Evolutionary conservation across 2,329 filamentous ascomycete genomes (phyloP), one percentile per base, ranked within the genome.

Genomic region (Metarhizium rileyi): DNA sequence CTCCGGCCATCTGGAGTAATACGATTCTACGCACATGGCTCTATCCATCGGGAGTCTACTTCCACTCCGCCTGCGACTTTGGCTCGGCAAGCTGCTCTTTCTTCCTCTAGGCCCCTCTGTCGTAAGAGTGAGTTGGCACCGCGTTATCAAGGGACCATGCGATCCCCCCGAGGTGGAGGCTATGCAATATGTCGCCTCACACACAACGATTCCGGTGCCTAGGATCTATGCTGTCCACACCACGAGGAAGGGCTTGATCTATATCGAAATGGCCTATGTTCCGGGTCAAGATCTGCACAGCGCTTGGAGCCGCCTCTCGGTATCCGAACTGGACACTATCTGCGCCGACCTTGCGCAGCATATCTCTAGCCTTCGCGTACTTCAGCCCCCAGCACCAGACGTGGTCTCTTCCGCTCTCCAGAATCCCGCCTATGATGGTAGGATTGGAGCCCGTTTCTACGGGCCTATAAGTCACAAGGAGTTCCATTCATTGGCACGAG

Each of bases 81-180:
- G 59, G 58, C 43, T 63, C n/a, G 60, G 61, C 12, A 53, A 48
- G 23, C 50, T 51, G 28, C 52, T 64, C 8, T 65, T 58, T 46
- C 50, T 35, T 8, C 44, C 41, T 14, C 20, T 43, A 3, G 41
- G 20, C 12, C 41, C 48, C 22, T 36, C 14, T 7, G 49, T 48
- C 10, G 25, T 53, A 1, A 56, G 61, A 53, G 57, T 63, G 1
- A 63, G 62, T 53, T 56, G 53, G 57, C 53, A 60, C 46, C 57
- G 61, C 35, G 28, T 64, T 46, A 60, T 63, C 51, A 63, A 63
- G 49, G 60, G 61, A 50, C 62, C 61, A 55, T 61, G 59, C 48
- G 48, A 54, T 18, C 61, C 59, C 5, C 47, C 57, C 1, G 61
- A 64, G 52, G 50, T 63, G 4, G 61, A 63, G 46, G 62, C 60